phyloP scores from a whole-genome alignment of 1,139 yeast genomes.

The Entelexis paramagnoliae region DNA sequence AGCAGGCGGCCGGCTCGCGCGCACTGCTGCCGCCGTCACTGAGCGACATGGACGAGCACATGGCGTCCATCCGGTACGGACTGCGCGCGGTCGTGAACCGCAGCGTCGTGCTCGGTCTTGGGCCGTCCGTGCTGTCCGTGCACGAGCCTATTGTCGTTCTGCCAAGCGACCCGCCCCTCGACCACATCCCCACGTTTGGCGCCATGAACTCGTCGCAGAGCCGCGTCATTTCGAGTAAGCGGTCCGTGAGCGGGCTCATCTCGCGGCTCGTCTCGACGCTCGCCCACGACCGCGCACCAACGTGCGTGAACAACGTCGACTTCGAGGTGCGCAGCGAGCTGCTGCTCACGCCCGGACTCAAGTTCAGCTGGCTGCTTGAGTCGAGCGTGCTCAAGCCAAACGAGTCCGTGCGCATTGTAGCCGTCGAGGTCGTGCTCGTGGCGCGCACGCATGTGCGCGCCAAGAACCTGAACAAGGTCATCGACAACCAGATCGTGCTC shows the following conservation, averaged over 20 bases:
- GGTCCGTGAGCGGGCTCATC: constrained; percentile 18
- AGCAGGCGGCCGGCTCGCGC: constrained; percentile 17
- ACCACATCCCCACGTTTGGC: constrained; percentile 20
- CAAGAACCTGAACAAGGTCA: constrained; percentile 18
- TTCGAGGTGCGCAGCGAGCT: constrained; percentile 22
- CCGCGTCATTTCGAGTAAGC: constrained; percentile 14
- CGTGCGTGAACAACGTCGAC: constrained; percentile 13
- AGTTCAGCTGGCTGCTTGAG: constrained; percentile 16
- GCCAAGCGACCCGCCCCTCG: constrained; percentile 21
- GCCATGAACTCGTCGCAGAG: constrained; percentile 11
- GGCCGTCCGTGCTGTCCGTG: not conserved
- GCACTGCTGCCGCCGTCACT: constrained; percentile 23
- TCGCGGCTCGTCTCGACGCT: constrained; percentile 15
- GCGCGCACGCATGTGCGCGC: constrained; percentile 20
- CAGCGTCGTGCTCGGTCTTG: not conserved
- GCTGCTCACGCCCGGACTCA: constrained; percentile 21
- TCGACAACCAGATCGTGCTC: constrained; percentile 11
- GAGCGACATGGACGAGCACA: constrained; percentile 20
- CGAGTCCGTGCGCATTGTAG: constrained; percentile 13
- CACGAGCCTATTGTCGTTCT: constrained; percentile 18
- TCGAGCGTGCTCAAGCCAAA: constrained; percentile 4
- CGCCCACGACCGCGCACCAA: constrained; percentile 19
- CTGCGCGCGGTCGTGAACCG: constrained; percentile 15
- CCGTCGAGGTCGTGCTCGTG: constrained; percentile 17
- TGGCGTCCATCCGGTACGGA: constrained; percentile 20